A percentile compares a stretch with the other conserved stretches of the same genome.
phyloP scores from a whole-genome alignment of 495 filamentous ascomycete genomes.

The Penicillium nucicola region DNA sequence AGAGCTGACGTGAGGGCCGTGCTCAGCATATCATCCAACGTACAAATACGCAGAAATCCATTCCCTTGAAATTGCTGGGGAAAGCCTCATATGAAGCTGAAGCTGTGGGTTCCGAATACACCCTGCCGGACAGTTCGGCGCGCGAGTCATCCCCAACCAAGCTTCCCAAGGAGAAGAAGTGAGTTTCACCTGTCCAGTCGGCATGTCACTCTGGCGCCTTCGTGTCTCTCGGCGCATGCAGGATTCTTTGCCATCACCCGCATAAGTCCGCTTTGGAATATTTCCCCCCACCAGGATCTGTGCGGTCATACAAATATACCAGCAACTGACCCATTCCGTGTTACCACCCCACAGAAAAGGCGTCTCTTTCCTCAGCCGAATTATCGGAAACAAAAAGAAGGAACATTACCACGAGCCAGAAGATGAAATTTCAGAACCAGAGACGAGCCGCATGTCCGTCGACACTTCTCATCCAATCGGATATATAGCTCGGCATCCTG shows the following conservation, averaged over 20 bases:
- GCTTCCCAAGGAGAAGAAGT: constrained; percentile 65
- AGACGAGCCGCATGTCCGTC: constrained; percentile 68
- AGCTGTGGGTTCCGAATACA: constrained; percentile 48
- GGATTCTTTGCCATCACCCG: background rate
- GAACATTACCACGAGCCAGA: constrained; percentile 46
- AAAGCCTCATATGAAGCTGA: constrained; percentile 51
- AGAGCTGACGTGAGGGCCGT: constrained; percentile 7
- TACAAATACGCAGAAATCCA: constrained; percentile 71
- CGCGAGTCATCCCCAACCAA: constrained; percentile 45
- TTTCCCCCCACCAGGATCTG: background rate
- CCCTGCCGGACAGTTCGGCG: constrained; percentile 31
- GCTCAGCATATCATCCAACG: constrained; percentile 74
- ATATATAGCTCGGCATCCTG: constrained; percentile 83
- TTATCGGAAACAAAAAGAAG: constrained; percentile 76
- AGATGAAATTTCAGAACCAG: constrained; percentile 71
- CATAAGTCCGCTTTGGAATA: constrained; percentile 1
- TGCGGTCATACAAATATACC: background rate
- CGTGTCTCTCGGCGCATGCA: constrained; percentile 1
- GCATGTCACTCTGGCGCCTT: background rate
- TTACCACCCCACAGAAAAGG: constrained; percentile 59
- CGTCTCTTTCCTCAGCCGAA: constrained; percentile 86
- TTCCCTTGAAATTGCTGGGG: constrained; percentile 63
- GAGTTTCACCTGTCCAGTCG: constrained; percentile 25
- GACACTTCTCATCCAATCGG: constrained; percentile 81
- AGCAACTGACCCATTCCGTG: constrained; percentile 1